Evolutionary conservation across 2,329 filamentous ascomycete species (phyloP).

Genomic region (Penicillium sp.): DNA sequence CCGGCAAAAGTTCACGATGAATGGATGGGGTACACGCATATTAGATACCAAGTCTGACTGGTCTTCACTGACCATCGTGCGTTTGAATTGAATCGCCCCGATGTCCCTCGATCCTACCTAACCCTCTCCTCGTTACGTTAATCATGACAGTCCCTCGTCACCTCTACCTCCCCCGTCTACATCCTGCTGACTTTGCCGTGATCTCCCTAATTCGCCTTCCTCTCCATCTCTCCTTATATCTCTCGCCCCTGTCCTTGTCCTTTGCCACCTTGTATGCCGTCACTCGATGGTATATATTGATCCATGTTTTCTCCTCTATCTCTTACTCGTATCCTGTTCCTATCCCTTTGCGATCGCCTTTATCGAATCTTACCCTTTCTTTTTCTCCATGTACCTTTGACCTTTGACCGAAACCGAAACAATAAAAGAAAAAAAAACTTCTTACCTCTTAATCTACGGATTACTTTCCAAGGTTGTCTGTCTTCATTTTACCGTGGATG

Average conservation of each 20-base stretch:
- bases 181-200: slow-evolving; percentile 6
- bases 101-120: slow-evolving; percentile 10
- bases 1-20: slow-evolving; percentile 29
- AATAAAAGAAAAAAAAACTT: slow-evolving; percentile 10
- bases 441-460: not conserved
- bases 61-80: slow-evolving; percentile 18
- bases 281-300: slow-evolving; percentile 2
- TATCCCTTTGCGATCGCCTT: slow-evolving; percentile 2
- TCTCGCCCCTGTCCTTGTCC: slow-evolving; percentile 5
- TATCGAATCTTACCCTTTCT: slow-evolving; percentile 1
- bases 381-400: slow-evolving; percentile 6
- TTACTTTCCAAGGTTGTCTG: no score
- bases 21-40: slow-evolving; percentile 20
- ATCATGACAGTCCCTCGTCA: slow-evolving; percentile 3
- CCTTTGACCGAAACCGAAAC: slow-evolving; percentile 6
- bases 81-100: slow-evolving; percentile 21
- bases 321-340: not conserved
- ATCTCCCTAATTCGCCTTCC: slow-evolving; percentile 5
- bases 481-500: not conserved
- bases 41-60: slow-evolving; percentile 27
- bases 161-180: slow-evolving; percentile 3
- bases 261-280: not conserved
- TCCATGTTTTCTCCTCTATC: slow-evolving; percentile 5
- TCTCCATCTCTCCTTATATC: slow-evolving; percentile 5
- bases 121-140: slow-evolving; percentile 7